Evolutionary conservation across 306 rosid species (phyloP).

Genomic region (Notholithocarpus densiflorus): DNA sequence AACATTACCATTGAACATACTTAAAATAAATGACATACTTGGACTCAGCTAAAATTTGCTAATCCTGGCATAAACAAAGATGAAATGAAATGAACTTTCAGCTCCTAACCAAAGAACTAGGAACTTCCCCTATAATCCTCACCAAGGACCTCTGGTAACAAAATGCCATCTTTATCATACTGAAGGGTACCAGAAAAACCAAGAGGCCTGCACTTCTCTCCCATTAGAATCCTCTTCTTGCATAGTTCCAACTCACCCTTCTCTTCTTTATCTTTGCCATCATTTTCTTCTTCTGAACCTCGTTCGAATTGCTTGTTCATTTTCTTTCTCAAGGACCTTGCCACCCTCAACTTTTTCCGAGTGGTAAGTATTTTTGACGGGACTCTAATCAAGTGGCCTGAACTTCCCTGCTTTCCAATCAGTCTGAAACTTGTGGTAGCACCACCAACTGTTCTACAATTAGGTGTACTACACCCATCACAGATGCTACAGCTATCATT

Average conservation of each 20-base stretch:
- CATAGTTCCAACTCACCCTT: conserved; percentile 28
- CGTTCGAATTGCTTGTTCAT: not conserved
- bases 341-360: not conserved
- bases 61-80: too few species aligned
- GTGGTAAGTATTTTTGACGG: conserved; percentile 9
- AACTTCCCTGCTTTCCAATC: conserved; percentile 21
- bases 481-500: conserved; percentile 2
- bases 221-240: conserved; percentile 74
- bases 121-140: not conserved
- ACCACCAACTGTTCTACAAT: not conserved
- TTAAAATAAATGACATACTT: too few species aligned
- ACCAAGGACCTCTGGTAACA: conserved; percentile 31
- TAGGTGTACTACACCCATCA: not conserved
- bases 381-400: conserved; percentile 19
- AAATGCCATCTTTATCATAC: conserved; percentile 32
- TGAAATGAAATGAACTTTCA: too few species aligned
- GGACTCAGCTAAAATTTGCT: too few species aligned
- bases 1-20: too few species aligned
- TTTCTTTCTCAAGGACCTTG: conserved; percentile 21
- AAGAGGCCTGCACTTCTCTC: conserved; percentile 61
- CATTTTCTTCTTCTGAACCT: not conserved
- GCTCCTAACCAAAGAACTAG: not conserved
- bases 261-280: not conserved
- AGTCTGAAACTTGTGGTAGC: not conserved
- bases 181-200: conserved; percentile 37